These are phyloP conservation scores for Haematococcus sp. DNA, from an alignment of 139 green algal genomes.

Conservation along the genomic window DNA sequence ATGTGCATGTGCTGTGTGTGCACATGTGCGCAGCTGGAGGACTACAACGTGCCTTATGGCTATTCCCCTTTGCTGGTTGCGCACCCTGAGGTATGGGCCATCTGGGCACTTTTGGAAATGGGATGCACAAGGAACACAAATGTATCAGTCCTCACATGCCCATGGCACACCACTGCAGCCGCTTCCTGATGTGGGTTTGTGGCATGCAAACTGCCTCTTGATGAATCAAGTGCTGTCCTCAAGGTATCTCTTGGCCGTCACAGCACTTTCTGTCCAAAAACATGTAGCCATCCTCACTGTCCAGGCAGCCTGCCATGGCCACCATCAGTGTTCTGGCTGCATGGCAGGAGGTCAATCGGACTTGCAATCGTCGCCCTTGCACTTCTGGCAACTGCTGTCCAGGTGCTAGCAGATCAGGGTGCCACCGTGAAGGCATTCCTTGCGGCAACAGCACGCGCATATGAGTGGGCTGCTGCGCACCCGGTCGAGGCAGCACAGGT, in stretches of 20 bases:
- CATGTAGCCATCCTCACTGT: too few relatives aligned
- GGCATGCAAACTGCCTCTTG: neutral
- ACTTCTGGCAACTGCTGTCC: neutral
- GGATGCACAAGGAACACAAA: too few relatives aligned
- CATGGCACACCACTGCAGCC: too few relatives aligned
- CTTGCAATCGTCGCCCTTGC: neutral
- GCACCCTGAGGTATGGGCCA: conserved; percentile 42
- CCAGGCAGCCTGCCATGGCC: too few relatives aligned
- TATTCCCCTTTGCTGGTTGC: conserved; percentile 69
- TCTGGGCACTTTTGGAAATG: too few relatives aligned
- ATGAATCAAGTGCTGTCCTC: neutral
- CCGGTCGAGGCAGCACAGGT: conserved; percentile 27
- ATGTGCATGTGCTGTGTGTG: too few relatives aligned
- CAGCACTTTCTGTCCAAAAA: neutral
- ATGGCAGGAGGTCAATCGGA: too few relatives aligned
- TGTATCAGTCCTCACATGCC: too few relatives aligned
- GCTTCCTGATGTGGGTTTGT: conserved; percentile 39
- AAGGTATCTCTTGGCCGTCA: neutral
- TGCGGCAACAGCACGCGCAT: conserved; percentile 59
- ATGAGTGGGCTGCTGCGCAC: conserved; percentile 53
- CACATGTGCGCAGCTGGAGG: conserved; percentile 40
- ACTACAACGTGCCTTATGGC: conserved; percentile 72
- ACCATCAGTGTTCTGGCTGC: too few relatives aligned
- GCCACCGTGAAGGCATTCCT: conserved; percentile 51
- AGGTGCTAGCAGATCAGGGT: conserved; percentile 24